Conservation (phyloP, 371 early-diverging fungal genomes). For the Mucor saturninus region DNA sequence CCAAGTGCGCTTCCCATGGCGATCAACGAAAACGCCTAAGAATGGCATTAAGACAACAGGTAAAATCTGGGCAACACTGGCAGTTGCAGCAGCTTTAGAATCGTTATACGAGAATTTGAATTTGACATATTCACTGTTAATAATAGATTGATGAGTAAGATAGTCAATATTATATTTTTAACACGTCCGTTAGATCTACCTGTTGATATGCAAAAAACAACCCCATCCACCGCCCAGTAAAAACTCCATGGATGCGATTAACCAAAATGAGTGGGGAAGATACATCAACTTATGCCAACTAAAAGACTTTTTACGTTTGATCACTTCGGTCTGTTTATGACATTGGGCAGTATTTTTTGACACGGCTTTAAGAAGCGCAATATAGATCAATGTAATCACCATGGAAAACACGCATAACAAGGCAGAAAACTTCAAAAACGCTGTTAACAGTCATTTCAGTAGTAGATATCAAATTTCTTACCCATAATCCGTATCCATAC, state of each 20-base stretch:
- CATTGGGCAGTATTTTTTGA: conserved; percentile 19
- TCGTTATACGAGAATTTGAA: conserved; percentile 62
- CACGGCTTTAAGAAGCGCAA: conserved; percentile 48
- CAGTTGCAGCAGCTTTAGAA: conserved; percentile 63
- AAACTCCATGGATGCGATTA: conserved; percentile 65
- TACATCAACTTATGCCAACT: conserved; percentile 60
- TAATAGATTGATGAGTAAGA: too few relatives aligned
- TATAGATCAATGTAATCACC: conserved; percentile 65
- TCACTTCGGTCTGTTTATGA: conserved; percentile 43
- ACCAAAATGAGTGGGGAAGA: conserved; percentile 72
- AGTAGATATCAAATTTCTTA: conserved; percentile 23
- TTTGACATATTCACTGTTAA: conserved; percentile 66
- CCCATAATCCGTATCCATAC: conserved; percentile 78
- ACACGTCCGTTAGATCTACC: conserved; percentile 21
- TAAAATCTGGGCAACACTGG: conserved; percentile 69
- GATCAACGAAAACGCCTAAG: conserved; percentile 67
- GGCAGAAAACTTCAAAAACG: conserved; percentile 51
- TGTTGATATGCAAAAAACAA: conserved; percentile 74
- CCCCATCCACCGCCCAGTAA: conserved; percentile 74
- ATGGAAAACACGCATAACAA: conserved; percentile 66
- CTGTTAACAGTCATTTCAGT: too few relatives aligned
- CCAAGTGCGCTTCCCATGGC: conserved; percentile 64
- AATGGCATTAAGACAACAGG: conserved; percentile 73
- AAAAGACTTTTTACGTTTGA: conserved; percentile 65
- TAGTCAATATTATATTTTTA: too few relatives aligned